phyloP scores from a whole-genome alignment of 1,139 yeast genomes.

The Scheffersomyces segobiensis region DNA sequence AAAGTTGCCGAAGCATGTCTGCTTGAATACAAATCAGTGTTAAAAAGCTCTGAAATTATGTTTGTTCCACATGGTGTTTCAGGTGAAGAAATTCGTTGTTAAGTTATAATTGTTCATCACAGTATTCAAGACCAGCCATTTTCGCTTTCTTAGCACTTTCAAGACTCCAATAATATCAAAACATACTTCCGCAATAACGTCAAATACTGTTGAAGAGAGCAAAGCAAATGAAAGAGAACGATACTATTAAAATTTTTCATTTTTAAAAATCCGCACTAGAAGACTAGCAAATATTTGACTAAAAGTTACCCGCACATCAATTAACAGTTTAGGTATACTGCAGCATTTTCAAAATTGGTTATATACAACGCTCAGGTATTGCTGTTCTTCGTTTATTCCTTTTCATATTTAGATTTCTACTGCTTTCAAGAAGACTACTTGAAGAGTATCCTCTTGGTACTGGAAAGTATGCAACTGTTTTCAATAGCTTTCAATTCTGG shows the following conservation, averaged over 20 bases:
- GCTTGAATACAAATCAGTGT: slow-evolving; percentile 46
- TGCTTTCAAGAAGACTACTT: not conserved
- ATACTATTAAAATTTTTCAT: not conserved
- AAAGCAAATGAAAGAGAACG: not conserved
- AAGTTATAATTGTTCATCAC: slow-evolving; percentile 42
- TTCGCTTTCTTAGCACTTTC: not conserved
- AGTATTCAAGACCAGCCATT: slow-evolving; percentile 3
- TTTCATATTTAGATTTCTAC: too few species aligned
- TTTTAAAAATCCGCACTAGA: not conserved
- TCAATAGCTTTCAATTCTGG: not conserved
- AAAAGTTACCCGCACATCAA: not conserved
- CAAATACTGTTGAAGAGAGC: not conserved
- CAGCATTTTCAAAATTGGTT: not conserved
- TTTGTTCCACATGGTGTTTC: slow-evolving; percentile 56
- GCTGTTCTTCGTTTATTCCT: too few species aligned
- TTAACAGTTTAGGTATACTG: not conserved
- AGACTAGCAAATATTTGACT: not conserved
- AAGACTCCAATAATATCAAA: not conserved
- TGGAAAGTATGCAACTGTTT: not conserved
- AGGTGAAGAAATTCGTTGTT: slow-evolving; percentile 69
- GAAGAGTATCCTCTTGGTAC: slow-evolving; percentile 1
- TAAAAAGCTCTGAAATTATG: slow-evolving; percentile 67
- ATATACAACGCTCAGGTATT: not conserved
- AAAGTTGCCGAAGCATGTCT: not conserved
- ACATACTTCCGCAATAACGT: not conserved